Percentiles rank a stretch among this genome's conserved stretches.
Conservation (phyloP, 1,284 basidiomycete species). For the Ustilago sp. region DNA sequence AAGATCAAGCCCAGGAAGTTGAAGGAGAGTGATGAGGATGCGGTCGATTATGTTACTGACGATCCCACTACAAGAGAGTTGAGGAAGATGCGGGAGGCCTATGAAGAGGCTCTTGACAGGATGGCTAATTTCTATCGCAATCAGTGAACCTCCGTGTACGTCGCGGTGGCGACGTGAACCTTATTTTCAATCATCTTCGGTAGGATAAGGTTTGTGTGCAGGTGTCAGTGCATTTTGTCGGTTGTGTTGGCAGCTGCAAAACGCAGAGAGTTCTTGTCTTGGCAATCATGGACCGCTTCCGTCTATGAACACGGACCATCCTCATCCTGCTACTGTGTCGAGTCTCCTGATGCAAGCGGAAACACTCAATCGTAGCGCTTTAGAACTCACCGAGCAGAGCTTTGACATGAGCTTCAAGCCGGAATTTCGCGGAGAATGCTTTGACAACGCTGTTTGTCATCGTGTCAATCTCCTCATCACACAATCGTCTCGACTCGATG, state of each 20-base stretch:
- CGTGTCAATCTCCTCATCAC: conserved; percentile 2
- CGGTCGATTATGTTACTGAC: conserved; percentile 33
- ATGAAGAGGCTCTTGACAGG: conserved; percentile 52
- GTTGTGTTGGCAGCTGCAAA: neutral
- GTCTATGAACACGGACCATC: neutral
- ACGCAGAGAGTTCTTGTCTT: neutral
- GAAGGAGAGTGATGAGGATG: conserved; percentile 18
- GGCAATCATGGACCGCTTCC: neutral
- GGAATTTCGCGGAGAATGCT: neutral
- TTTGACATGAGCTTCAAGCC: neutral
- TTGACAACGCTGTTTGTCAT: neutral
- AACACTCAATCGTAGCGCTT: neutral
- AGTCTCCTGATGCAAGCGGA: neutral
- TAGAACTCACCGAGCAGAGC: conserved; percentile 2
- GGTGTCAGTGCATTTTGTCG: neutral
- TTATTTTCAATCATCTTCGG: neutral
- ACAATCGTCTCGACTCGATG: too few species aligned
- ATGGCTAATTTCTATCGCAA: conserved; percentile 52
- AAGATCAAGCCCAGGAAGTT: conserved; percentile 46
- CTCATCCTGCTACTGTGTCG: neutral
- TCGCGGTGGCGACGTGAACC: conserved; percentile 1
- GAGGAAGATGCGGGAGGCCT: conserved; percentile 31
- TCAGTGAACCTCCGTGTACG: conserved; percentile 14
- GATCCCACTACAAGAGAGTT: conserved; percentile 31
- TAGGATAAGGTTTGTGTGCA: neutral